Conservation (phyloP, 257 asterid genomes). For the Nicotiana paniculata region DNA sequence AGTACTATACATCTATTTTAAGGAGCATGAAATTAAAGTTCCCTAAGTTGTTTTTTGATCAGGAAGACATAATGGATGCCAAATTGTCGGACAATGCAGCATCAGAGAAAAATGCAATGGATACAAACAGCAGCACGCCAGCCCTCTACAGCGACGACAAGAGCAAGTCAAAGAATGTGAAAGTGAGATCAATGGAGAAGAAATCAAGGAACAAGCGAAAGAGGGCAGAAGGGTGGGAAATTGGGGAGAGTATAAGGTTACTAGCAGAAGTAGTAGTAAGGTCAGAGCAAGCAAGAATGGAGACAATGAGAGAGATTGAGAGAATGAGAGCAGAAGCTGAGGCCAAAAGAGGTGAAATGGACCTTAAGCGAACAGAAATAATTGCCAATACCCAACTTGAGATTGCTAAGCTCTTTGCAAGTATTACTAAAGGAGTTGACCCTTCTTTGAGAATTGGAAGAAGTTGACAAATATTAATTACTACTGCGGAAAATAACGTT, state of each 20-base stretch:
- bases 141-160: slow-evolving; percentile 35
- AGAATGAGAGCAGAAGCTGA: slow-evolving; percentile 72
- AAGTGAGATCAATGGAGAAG: slow-evolving; percentile 13
- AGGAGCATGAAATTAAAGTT: neutral
- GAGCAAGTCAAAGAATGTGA: slow-evolving; percentile 23
- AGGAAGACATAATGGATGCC: slow-evolving; percentile 33
- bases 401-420: slow-evolving; percentile 66
- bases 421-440: slow-evolving; percentile 27
- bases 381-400: slow-evolving; percentile 72
- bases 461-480: slow-evolving; percentile 10
- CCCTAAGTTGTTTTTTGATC: neutral
- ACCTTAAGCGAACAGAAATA: slow-evolving; percentile 62
- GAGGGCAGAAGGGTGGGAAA: slow-evolving; percentile 27
- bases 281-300: slow-evolving; percentile 69
- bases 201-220: slow-evolving; percentile 23
- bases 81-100: slow-evolving; percentile 36
- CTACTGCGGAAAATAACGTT: neutral
- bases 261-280: slow-evolving; percentile 64
- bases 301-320: slow-evolving; percentile 67
- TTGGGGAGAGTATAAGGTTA: slow-evolving; percentile 70
- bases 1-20: neutral
- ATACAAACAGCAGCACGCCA: slow-evolving; percentile 65
- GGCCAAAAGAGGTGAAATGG: slow-evolving; percentile 70
- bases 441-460: slow-evolving; percentile 43
- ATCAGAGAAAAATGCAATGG: slow-evolving; percentile 24